Evolutionary conservation across 805 yeast species (phyloP).

Genomic region (Myxozyma monticola): DNA sequence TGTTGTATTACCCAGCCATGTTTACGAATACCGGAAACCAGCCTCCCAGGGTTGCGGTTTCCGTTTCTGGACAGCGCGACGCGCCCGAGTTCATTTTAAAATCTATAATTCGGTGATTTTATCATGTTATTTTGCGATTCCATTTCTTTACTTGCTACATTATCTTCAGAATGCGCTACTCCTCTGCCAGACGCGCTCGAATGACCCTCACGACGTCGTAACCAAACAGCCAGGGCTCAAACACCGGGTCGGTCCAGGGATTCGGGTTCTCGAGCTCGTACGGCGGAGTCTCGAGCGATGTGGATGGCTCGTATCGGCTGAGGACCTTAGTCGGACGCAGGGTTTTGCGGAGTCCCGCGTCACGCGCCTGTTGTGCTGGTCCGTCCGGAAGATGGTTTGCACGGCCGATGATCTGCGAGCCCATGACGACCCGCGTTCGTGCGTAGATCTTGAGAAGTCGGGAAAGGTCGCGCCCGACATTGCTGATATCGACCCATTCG

Average conservation of each 20-base stretch:
- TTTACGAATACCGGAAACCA: too few species aligned
- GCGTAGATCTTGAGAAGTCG: neutral
- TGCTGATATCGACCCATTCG: conserved; percentile 1
- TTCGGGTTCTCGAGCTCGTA: conserved; percentile 12
- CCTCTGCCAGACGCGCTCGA: conserved; percentile 4
- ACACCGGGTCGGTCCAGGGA: conserved; percentile 17
- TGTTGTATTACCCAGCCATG: too few species aligned
- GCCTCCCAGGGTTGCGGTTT: too few species aligned
- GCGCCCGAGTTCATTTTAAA: too few species aligned
- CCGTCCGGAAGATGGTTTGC: conserved; percentile 10
- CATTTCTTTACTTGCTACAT: too few species aligned
- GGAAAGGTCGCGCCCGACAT: too few species aligned
- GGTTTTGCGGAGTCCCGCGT: conserved; percentile 1
- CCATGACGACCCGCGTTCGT: neutral
- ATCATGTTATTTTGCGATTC: too few species aligned
- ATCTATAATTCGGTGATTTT: too few species aligned
- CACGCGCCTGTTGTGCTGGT: conserved; percentile 7
- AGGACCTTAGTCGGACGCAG: neutral
- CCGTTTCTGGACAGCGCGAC: too few species aligned
- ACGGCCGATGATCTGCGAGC: conserved; percentile 7
- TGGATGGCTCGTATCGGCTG: neutral
- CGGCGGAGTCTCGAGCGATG: conserved; percentile 7
- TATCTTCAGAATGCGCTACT: too few species aligned
- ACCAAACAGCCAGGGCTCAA: conserved; percentile 18
- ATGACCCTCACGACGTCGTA: conserved; percentile 12